Evolutionary conservation across 2,329 filamentous ascomycete species (phyloP), one percentile per base, ranked within the genome.

Genomic region (Lasiodiplodia sp.): DNA sequence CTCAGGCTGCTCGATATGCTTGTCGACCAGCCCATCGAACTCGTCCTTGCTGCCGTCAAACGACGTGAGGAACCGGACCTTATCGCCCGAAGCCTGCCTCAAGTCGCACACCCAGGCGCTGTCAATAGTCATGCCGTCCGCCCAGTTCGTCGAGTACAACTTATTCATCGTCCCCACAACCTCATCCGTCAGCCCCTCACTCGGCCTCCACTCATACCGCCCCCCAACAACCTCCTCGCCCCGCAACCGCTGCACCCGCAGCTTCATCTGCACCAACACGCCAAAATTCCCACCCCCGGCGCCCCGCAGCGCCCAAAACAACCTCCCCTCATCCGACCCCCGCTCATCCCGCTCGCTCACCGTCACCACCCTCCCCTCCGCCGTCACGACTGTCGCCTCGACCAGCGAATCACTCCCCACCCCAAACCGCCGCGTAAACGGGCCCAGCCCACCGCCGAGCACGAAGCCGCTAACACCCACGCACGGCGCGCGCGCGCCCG

Each of bases 281-380:
- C 81, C 82, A 34, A 79, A 83, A 3, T 82, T 83, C 2, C 78
- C 81, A 10, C 78, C 78, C 0, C 82, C 81, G 2, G 76, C 80
- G 4, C 82, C 81, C 0, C 78, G 73, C 3, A 83, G 75, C 0
- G 81, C 81, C 73, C 78, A 82, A 72, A 83, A 83, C 1, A 82
- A 69, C 2, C 76, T 71, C 3, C 73, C 62, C 38, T 79, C 73
- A 0, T 71, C 60, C 3, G 72, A 69, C 0, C 74, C 72, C 4
- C 31, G 28, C 0, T 76, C 68, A 47, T 72, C 72, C 0, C 14
- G 65, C 0, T 72, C 68, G 4, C 11, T 55, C 10, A 78, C 74
- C 1, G 68, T 73, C 12, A 74, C 66, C 0, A 70, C 18, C 1
- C 70, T 31, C 11, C 73, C 75, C n/a, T 73, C 67, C 2, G 74